phyloP scores from a whole-genome alignment of 2,329 filamentous ascomycete genomes.

The Aspergillus sp. region DNA sequence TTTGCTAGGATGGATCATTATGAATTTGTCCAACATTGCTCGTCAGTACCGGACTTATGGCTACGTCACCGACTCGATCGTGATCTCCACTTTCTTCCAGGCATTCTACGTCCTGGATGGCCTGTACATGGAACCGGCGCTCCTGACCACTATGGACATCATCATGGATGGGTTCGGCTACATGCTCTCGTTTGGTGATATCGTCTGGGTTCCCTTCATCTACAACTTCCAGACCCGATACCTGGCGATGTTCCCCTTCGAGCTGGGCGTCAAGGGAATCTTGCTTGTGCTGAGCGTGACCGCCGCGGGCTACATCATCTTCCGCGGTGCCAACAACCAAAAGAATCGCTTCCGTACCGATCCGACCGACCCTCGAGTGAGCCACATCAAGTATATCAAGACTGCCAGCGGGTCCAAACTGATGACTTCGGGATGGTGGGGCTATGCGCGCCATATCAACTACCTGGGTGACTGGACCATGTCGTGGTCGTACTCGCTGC shows the following conservation, averaged over 20 bases:
- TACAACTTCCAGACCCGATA: conserved; percentile 86
- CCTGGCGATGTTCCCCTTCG: conserved; percentile 75
- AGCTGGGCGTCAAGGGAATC: conserved; percentile 70
- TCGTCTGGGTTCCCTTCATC: conserved; percentile 89
- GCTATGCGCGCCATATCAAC: conserved; percentile 87
- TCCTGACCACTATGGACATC: conserved; percentile 92
- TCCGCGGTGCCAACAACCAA: conserved; percentile 89
- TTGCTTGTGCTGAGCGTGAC: conserved; percentile 67
- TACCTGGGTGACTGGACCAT: conserved; percentile 95
- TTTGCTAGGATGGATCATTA: conserved; percentile 81
- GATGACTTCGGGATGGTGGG: conserved; percentile 90
- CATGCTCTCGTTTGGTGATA: conserved; percentile 91
- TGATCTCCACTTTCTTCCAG: conserved; percentile 76
- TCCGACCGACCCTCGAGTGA: conserved; percentile 74
- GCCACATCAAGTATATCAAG: conserved; percentile 80
- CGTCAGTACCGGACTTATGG: conserved; percentile 86
- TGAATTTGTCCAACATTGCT: conserved; percentile 80
- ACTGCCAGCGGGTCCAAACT: conserved; percentile 80
- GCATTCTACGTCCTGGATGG: conserved; percentile 80
- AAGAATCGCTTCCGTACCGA: conserved; percentile 93
- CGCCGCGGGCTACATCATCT: conserved; percentile 77
- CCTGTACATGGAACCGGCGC: conserved; percentile 81
- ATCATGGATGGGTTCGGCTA: conserved; percentile 91
- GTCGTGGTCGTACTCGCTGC: conserved; percentile 85
- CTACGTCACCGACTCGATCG: conserved; percentile 79